Base-by-base conservation (phyloP, 352 stramenopile genomes). In the Pythium sukuiense region DNA sequence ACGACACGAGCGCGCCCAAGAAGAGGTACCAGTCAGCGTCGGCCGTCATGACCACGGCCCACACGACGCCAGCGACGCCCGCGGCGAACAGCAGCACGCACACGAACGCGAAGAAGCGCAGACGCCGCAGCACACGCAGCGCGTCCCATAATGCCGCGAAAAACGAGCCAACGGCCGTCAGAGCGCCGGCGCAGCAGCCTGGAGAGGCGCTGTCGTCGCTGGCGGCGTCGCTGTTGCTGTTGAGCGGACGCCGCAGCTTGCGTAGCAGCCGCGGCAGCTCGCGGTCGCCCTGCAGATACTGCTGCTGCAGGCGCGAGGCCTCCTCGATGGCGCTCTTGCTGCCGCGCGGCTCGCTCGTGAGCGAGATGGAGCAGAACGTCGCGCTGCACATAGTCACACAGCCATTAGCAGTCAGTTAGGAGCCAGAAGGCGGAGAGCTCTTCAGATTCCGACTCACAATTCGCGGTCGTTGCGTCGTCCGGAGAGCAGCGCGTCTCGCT, bases 1-100 rank as follows among this genome's bases (percentile, higher is more conserved):
- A 63, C 1, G 86, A 96, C 24, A 89, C 81, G 39, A 89, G 67
- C 3, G 85, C 82, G 16, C 88, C 88, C 0, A 92, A 65, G 41
- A 92, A 91, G 26, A 96, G 61, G 50, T 79, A 82, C 56, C 52
- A 65, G 59, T 74, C 68, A n/a, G 68, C 59, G 32, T 70, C 63
- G 14, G 68, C 59, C 3, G 62, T 74, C 41, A 33, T 60, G 26
- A 68, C 1, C 6, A 74, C 26, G 13, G 68, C 57, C 57, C 61
- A 70, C 5, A 61, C 68, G 16, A 71, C 46, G 18, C 68, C 68
- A 0, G 35, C 41, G 45, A 68, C 7, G 16, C 68, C 68, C 1
- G 50, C 45, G 1, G 11, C 6, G 26, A 74, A 65, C 20, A 74
- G 68, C 26, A 48, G 3, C 14, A 65, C 8, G 30, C 58, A 67